These are phyloP conservation scores for Thalassiosira delicatula DNA, from an alignment of 352 stramenopile genomes.

Conservation along the genomic window DNA sequence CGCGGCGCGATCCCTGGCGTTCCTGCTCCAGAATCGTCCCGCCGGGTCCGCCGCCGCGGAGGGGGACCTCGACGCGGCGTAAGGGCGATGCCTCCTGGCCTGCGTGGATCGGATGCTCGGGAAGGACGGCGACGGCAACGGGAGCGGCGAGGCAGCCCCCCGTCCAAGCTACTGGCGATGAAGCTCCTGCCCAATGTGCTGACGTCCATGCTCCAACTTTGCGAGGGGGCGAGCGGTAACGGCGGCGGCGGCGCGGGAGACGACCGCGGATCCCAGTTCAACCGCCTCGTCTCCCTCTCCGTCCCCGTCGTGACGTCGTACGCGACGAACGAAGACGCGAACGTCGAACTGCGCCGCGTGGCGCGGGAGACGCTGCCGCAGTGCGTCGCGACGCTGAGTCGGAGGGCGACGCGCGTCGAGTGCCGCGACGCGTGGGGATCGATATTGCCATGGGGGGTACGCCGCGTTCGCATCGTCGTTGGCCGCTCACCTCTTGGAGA, in stretches of 20 bases:
- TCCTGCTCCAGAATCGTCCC: constrained; percentile 62
- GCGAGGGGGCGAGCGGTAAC: constrained; percentile 31
- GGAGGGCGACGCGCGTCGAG: constrained; percentile 52
- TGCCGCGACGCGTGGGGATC: constrained; percentile 54
- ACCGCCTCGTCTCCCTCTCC: constrained; percentile 46
- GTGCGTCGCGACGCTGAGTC: constrained; percentile 53
- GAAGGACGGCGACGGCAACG: neutral
- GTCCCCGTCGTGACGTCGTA: constrained; percentile 35
- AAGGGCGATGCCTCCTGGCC: constrained; percentile 61
- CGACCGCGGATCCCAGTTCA: constrained; percentile 45
- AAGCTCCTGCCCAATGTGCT: constrained; percentile 55
- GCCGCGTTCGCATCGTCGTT: constrained; percentile 49
- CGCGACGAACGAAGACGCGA: neutral
- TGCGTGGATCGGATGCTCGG: constrained; percentile 57
- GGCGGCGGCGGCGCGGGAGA: neutral
- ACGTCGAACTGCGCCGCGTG: constrained; percentile 33
- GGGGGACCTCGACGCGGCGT: constrained; percentile 44
- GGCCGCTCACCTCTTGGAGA: constrained; percentile 47
- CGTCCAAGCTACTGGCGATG: constrained; percentile 66
- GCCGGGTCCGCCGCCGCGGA: constrained; percentile 34
- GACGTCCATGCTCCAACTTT: constrained; percentile 46
- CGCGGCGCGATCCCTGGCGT: constrained; percentile 62
- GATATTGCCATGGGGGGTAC: constrained; percentile 57
- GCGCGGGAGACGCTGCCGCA: constrained; percentile 30
- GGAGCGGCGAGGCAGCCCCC: neutral